Evolutionary conservation across 805 yeast species (phyloP), one percentile per base, ranked within the genome.

Genomic region (Tetrapisispora fleetii): DNA sequence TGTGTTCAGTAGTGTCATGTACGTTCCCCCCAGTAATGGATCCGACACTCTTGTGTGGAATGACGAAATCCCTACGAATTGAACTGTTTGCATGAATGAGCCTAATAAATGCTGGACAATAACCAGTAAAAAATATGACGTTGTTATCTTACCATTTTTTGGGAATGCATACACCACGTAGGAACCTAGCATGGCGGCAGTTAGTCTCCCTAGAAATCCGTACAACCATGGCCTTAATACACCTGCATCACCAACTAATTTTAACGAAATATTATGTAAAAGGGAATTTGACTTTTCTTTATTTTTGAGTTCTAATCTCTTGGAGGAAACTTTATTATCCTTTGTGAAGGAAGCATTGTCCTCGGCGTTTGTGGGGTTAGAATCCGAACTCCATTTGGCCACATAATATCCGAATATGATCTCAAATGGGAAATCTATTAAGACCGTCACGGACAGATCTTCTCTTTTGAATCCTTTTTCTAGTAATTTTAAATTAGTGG

Each of bases 1-100:
- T 0, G 99, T 93, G 66, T 93, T 93, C 50, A 93, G 72, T 0
- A 95, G 82, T 0, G 99, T 93, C 98, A 93, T 91, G 65, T 93
- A 93, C 0, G 99, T 93, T 1, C 99, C 99, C 17, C 99, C 99
- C 58, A 93, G 86, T 18, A 81, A 68, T 0, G 99, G 98, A 63
- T 93, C 99, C 1, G 99, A 96, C 48, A 93, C 85, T 57, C 83
- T 81, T 2, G 97, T 91, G 67, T 91, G 97, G 73, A 93, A 93
- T 0, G 98, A 95, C 60, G 89, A 84, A 40, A 93, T 80, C 1
- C 95, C 85, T 18, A 93, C 98, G 69, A 93, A 91, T 67, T 91
- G 98, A 49, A 93, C 82, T 0, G 99, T 93, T 6, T 89, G 77
- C 95, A 91, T 86, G 67, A 93, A 90, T 10, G 95, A 85, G 17